These are phyloP conservation scores for Cercospora sojina DNA, from an alignment of 2,329 filamentous ascomycete species.

Conservation along the genomic window DNA sequence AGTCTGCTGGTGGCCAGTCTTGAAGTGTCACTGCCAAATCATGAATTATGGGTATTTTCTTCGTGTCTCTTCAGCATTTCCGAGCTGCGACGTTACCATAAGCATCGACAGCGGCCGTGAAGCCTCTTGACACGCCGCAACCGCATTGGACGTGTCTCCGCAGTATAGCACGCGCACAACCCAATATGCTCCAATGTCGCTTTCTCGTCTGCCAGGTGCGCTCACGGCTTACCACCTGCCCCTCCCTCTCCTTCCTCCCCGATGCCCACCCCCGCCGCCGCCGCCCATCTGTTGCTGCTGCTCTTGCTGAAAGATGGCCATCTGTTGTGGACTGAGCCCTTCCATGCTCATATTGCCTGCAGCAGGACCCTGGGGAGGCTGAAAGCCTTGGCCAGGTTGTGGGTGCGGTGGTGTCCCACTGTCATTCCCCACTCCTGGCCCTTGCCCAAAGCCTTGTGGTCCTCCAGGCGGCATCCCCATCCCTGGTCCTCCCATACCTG, in stretches of 20 bases:
- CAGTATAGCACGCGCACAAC: background rate
- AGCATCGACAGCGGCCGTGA: background rate
- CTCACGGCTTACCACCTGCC: constrained; percentile 18
- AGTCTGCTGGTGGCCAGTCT: background rate
- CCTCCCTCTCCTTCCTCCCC: constrained; percentile 31
- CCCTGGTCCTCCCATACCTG: constrained; percentile 25
- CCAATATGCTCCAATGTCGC: background rate
- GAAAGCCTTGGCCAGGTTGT: constrained; percentile 32
- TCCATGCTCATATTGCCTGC: constrained; percentile 31
- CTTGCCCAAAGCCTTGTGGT: constrained; percentile 26
- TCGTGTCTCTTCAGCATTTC: background rate
- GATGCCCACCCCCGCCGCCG: constrained; percentile 28
- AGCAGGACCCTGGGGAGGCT: constrained; percentile 31
- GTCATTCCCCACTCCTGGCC: constrained; percentile 26
- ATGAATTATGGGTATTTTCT: background rate
- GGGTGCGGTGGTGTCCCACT: constrained; percentile 28
- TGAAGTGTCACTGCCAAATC: background rate
- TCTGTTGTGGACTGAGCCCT: constrained; percentile 38
- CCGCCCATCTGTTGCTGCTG: constrained; percentile 27
- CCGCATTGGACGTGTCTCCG: background rate
- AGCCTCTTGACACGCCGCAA: background rate
- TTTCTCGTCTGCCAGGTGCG: background rate
- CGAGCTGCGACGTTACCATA: background rate
- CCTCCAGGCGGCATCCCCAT: constrained; percentile 9
- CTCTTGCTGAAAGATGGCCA: constrained; percentile 39